These are phyloP conservation scores for Myrica gale DNA, from an alignment of 306 rosid species.

Conservation along the genomic window DNA sequence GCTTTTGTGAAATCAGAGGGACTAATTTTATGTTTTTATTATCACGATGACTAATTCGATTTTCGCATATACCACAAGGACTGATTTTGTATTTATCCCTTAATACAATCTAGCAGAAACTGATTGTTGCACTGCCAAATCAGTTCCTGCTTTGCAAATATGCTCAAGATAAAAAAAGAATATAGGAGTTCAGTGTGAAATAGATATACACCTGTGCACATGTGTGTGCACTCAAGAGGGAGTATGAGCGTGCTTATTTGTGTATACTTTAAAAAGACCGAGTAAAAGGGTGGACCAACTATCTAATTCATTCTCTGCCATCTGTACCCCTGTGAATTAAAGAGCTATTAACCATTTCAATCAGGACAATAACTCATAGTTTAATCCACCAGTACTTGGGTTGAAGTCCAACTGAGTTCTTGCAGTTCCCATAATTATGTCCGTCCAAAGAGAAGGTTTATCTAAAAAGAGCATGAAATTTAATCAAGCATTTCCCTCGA, in stretches of 20 bases:
- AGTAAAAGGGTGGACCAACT: background rate
- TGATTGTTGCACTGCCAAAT: background rate
- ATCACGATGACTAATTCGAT: too few species aligned
- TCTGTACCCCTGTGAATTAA: background rate
- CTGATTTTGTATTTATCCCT: too few species aligned
- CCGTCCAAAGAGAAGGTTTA: background rate
- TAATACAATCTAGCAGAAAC: background rate
- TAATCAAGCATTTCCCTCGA: background rate
- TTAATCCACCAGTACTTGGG: too few species aligned
- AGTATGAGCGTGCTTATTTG: background rate
- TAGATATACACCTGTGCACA: background rate
- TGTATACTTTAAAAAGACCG: background rate
- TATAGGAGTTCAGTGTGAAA: too few species aligned
- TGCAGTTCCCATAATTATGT: constrained; percentile 1
- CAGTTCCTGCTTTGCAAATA: background rate
- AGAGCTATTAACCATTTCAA: background rate
- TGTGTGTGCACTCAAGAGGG: too few species aligned
- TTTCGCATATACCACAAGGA: too few species aligned
- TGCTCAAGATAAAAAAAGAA: too few species aligned
- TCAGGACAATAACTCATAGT: background rate
- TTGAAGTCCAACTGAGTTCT: background rate
- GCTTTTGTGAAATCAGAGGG: too few species aligned
- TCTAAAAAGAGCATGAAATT: background rate
- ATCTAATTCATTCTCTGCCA: too few species aligned
- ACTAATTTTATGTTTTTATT: too few species aligned